A percentile compares a stretch with the other conserved stretches of the same genome.
phyloP scores from a whole-genome alignment of 495 filamentous ascomycete genomes.

The Hypoxylon subgilvum region DNA sequence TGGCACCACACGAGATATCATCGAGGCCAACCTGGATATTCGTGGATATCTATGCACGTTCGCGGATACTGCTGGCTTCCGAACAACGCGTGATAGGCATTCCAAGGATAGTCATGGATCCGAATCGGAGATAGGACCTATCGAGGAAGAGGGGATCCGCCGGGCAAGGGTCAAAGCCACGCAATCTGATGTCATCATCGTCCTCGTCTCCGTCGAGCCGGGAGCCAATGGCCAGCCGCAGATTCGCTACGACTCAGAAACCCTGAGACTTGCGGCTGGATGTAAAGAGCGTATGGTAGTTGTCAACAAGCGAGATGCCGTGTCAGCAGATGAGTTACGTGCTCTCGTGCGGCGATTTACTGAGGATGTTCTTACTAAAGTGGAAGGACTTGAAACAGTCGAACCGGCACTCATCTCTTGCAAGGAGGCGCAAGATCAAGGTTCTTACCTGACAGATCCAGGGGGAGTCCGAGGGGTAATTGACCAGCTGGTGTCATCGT shows the following conservation, averaged over 20 bases:
- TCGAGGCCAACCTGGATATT: conserved; percentile 90
- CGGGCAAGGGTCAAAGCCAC: conserved; percentile 80
- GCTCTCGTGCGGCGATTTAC: conserved; percentile 43
- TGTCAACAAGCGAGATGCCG: conserved; percentile 81
- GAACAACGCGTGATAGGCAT: conserved; percentile 39
- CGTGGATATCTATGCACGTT: conserved; percentile 86
- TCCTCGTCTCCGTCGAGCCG: conserved; percentile 73
- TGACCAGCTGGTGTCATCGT: conserved; percentile 67
- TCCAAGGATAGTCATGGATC: conserved; percentile 18
- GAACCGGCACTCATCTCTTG: conserved; percentile 39
- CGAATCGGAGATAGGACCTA: conserved; percentile 62
- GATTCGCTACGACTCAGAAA: conserved; percentile 56
- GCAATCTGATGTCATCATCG: conserved; percentile 85
- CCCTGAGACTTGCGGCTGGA: conserved; percentile 53
- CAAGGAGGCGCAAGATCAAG: conserved; percentile 41
- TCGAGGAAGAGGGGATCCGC: conserved; percentile 91
- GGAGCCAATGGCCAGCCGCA: conserved; percentile 40
- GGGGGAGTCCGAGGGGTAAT: conserved; percentile 74
- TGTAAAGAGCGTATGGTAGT: conserved; percentile 71
- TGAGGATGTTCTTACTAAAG: conserved; percentile 38
- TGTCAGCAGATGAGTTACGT: conserved; percentile 42
- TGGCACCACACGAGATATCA: conserved; percentile 91
- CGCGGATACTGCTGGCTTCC: conserved; percentile 91
- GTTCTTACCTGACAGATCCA: conserved; percentile 56
- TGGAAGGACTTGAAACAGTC: conserved; percentile 36